These are phyloP conservation scores for Schrenkiella parvula DNA, from an alignment of 345 rosid species.

Conservation along the genomic window DNA sequence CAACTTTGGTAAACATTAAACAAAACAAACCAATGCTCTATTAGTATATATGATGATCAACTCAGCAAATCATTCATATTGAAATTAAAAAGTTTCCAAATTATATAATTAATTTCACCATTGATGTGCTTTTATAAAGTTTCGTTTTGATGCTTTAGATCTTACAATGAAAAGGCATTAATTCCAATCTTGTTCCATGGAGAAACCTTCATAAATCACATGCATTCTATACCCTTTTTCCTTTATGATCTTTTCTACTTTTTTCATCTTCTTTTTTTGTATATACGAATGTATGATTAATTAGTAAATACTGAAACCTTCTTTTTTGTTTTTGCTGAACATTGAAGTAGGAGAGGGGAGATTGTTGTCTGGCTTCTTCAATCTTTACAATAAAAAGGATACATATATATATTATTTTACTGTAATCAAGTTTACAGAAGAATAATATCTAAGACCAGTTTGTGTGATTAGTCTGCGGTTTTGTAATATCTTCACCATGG, in stretches of 20 bases:
- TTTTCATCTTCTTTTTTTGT: neutral
- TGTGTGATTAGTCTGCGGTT: neutral
- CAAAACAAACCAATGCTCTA: neutral
- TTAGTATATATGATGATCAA: neutral
- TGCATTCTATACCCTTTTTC: neutral
- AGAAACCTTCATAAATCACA: constrained; percentile 8
- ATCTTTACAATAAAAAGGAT: neutral
- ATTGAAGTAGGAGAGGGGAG: constrained; percentile 12
- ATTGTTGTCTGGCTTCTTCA: constrained; percentile 6
- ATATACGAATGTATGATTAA: neutral
- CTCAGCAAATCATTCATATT: neutral
- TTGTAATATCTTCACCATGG: constrained; percentile 43
- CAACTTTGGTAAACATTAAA: neutral
- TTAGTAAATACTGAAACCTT: neutral
- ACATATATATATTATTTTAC: neutral
- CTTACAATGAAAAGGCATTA: neutral
- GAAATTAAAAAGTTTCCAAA: neutral
- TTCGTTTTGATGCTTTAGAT: neutral
- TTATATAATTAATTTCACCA: neutral
- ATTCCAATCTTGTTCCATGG: constrained; percentile 8
- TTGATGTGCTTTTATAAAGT: constrained; percentile 3
- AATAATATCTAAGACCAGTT: neutral
- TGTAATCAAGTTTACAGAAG: neutral
- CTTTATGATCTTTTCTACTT: neutral
- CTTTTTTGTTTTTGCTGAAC: neutral